These are phyloP conservation scores for Pueraria montana DNA, from an alignment of 306 rosid genomes.

Conservation along the genomic window DNA sequence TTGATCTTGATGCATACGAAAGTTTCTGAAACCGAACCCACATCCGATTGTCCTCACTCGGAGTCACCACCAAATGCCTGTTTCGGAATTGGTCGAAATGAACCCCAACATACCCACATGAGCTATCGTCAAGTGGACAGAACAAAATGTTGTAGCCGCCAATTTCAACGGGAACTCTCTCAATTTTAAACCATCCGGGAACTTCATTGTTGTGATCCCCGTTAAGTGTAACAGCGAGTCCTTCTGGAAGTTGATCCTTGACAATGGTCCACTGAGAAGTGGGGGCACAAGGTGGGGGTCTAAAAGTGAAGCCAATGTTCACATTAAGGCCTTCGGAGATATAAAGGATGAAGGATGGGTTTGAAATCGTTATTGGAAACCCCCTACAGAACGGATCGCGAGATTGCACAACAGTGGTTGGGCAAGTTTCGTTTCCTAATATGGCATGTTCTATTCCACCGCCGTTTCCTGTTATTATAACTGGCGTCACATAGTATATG, in stretches of 20 bases:
- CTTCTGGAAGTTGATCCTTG: neutral
- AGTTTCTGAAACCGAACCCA: neutral
- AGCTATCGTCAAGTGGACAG: neutral
- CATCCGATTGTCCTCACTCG: neutral
- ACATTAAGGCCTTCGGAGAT: accelerated
- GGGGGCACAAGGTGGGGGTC: neutral
- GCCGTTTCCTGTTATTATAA: neutral
- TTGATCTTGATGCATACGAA: neutral
- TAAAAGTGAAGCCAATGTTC: neutral
- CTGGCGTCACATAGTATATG: neutral
- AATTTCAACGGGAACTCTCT: neutral
- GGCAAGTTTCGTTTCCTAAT: neutral
- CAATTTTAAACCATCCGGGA: neutral
- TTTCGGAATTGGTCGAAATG: neutral
- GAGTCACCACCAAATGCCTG: neutral
- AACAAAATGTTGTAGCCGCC: neutral
- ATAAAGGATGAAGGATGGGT: neutral
- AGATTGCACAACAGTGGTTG: neutral
- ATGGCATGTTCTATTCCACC: neutral
- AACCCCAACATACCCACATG: neutral
- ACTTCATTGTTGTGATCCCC: neutral
- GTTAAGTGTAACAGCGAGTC: neutral
- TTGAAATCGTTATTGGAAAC: neutral
- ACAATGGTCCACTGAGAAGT: neutral
- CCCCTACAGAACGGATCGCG: too few relatives aligned